These are phyloP conservation scores for Chrysochromulina parva DNA, from an alignment of 78 protist species.

Conservation along the genomic window DNA sequence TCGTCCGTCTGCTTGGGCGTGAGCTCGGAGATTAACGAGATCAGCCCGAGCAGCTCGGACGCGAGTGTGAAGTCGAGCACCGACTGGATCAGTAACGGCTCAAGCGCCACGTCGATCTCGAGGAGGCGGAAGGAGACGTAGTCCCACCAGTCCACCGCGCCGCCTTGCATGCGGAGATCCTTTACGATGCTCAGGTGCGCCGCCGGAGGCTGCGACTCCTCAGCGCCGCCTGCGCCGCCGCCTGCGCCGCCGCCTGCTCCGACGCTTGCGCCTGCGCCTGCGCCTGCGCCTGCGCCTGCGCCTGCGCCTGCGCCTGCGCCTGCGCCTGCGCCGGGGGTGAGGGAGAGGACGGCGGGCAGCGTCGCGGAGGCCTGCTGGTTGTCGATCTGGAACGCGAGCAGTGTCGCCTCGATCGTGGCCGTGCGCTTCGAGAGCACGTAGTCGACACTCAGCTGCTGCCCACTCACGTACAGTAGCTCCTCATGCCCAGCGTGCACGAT, in stretches of 20 bases:
- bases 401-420: background rate
- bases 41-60: background rate
- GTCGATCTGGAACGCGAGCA: background rate
- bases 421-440: background rate
- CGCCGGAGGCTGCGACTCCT: background rate
- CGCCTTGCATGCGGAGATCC: background rate
- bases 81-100: background rate
- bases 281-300: too few species aligned
- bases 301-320: too few species aligned
- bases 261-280: too few species aligned
- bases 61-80: background rate
- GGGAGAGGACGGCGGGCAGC: slow-evolving; percentile 14
- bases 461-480: background rate
- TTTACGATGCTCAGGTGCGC: background rate
- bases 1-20: too few species aligned
- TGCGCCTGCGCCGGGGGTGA: background rate
- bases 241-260: too few species aligned
- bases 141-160: slow-evolving; percentile 1
- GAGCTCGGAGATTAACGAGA: background rate
- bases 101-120: background rate
- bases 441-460: background rate
- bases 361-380: background rate
- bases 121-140: background rate
- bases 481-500: background rate
- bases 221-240: too few species aligned